Evolutionary conservation across 768 basidiomycete genomes (phyloP).

Genomic region (Collybia sp.): DNA sequence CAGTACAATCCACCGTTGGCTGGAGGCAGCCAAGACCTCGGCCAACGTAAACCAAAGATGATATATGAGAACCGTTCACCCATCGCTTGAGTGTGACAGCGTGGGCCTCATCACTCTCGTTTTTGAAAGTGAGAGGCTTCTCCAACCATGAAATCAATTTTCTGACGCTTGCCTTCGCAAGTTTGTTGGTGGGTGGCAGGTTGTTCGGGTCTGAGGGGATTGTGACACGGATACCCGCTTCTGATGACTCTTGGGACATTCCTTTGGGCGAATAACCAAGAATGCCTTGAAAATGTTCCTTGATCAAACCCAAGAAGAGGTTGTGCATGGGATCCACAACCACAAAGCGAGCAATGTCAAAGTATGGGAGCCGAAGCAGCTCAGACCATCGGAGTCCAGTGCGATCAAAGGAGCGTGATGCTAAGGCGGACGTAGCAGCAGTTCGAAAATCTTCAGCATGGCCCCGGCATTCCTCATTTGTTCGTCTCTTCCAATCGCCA

Average conservation of each 20-base stretch:
- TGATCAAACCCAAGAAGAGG: conserved; percentile 17
- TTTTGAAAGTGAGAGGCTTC: neutral
- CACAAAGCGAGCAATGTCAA: conserved; percentile 17
- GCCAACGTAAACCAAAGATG: neutral
- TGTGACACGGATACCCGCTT: neutral
- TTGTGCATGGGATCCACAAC: conserved; percentile 30
- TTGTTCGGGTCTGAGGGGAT: neutral
- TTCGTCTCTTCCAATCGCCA: conserved; percentile 9
- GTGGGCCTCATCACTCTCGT: neutral
- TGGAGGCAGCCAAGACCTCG: neutral
- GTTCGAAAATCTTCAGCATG: conserved; percentile 11
- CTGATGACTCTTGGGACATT: neutral
- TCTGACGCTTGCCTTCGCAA: neutral
- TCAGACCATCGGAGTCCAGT: conserved; percentile 15
- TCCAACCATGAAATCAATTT: neutral
- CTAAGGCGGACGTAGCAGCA: conserved; percentile 2
- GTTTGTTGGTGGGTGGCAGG: neutral
- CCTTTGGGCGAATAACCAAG: neutral
- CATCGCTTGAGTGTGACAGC: neutral
- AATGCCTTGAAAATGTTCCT: neutral
- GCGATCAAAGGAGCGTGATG: conserved; percentile 12
- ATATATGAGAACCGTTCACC: neutral
- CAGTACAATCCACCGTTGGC: neutral
- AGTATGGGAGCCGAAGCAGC: conserved; percentile 21
- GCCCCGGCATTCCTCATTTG: conserved; percentile 3